phyloP scores from a whole-genome alignment of 306 rosid species.

The Clitoria ternatea region DNA sequence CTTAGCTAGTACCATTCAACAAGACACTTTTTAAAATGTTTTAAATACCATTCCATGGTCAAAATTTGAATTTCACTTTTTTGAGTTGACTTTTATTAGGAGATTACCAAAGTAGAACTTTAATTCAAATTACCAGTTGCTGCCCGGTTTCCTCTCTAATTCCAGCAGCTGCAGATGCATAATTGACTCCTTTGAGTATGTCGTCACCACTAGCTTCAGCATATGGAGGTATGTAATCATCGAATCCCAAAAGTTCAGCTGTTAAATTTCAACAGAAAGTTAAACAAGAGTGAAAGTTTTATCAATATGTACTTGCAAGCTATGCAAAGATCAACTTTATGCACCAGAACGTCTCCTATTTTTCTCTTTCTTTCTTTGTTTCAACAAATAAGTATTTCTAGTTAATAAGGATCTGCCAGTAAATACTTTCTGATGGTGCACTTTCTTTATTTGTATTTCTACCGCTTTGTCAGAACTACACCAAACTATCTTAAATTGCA shows the following conservation, averaged over 20 bases:
- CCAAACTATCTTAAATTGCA: conserved; percentile 18
- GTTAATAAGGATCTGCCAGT: neutral
- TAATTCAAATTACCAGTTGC: conserved; percentile 90
- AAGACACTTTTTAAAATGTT: too few relatives aligned
- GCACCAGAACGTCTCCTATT: neutral
- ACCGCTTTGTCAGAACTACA: neutral
- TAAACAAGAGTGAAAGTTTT: neutral
- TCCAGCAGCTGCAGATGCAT: conserved; percentile 98
- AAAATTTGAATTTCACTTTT: too few relatives aligned
- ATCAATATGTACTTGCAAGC: neutral
- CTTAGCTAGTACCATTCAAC: too few relatives aligned
- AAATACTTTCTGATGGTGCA: neutral
- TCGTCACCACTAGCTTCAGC: conserved; percentile 49
- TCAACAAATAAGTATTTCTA: conserved; percentile 3
- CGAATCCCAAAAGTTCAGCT: conserved; percentile 67
- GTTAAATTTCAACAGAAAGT: conserved; percentile 18
- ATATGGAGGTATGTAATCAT: conserved; percentile 46
- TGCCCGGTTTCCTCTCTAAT: conserved; percentile 92
- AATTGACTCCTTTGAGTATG: conserved; percentile 77
- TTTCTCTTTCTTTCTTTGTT: neutral
- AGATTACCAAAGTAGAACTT: too few relatives aligned
- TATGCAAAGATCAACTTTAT: neutral
- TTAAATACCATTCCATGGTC: too few relatives aligned
- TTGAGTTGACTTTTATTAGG: too few relatives aligned
- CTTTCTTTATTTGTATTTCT: neutral